phyloP scores from a whole-genome alignment of 2,329 filamentous ascomycete species.

The Fonsecaea pedrosoi region DNA sequence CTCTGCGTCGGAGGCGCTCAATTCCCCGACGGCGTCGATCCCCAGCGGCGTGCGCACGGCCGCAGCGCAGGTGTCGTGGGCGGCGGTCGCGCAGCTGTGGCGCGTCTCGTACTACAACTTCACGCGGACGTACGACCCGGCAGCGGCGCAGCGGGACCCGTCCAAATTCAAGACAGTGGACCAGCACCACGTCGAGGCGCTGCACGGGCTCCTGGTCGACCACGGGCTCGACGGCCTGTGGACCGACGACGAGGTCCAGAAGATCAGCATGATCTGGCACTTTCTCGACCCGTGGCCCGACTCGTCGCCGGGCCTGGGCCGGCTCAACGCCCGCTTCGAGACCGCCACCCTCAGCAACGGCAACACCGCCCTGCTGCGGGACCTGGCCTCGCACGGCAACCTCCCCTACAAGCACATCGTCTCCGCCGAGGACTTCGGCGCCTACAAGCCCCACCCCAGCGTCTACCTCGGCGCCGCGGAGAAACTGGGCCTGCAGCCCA shows the following conservation, averaged over 20 bases:
- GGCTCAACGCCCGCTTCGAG: slow-evolving; percentile 62
- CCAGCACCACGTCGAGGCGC: slow-evolving; percentile 70
- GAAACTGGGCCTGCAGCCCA: slow-evolving; percentile 62
- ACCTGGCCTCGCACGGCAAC: slow-evolving; percentile 65
- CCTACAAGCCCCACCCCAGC: slow-evolving; percentile 74
- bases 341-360: slow-evolving; percentile 78
- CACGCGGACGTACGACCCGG: slow-evolving; percentile 54
- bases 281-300: slow-evolving; percentile 73
- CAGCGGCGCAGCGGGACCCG: slow-evolving; percentile 38
- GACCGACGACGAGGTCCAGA: slow-evolving; percentile 66
- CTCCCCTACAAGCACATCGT: slow-evolving; percentile 69
- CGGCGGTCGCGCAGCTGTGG: slow-evolving; percentile 73
- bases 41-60: slow-evolving; percentile 55
- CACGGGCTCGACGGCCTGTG: slow-evolving; percentile 67
- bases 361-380: slow-evolving; percentile 69
- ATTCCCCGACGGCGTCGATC: slow-evolving; percentile 53
- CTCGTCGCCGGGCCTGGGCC: slow-evolving; percentile 59
- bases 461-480: slow-evolving; percentile 72
- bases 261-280: slow-evolving; percentile 75
- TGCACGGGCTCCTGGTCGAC: slow-evolving; percentile 63
- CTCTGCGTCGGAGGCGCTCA: slow-evolving; percentile 58
- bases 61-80: slow-evolving; percentile 67
- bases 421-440: slow-evolving; percentile 72
- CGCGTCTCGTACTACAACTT: slow-evolving; percentile 68
- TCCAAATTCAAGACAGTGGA: slow-evolving; percentile 72